Evolutionary conservation across 495 filamentous ascomycete species (phyloP).

Genomic region (Lophiostoma macrostomum): DNA sequence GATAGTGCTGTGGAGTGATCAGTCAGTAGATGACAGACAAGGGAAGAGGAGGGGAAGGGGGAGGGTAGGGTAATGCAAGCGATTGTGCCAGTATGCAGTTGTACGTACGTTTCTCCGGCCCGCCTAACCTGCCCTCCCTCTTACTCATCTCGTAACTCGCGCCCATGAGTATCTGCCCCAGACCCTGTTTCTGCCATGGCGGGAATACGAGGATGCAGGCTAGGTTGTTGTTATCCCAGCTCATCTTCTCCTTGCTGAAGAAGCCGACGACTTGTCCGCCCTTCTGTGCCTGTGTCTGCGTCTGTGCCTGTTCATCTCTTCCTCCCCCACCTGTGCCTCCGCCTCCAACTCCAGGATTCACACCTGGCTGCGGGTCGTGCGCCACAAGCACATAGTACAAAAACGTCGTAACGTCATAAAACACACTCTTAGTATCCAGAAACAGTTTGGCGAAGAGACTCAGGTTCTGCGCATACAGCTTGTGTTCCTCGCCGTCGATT

Average conservation of each 20-base stretch:
- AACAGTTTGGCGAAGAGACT: slow-evolving; percentile 97
- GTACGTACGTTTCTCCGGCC: slow-evolving; percentile 73
- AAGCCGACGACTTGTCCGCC: slow-evolving; percentile 82
- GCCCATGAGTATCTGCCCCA: slow-evolving; percentile 88
- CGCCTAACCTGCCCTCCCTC: slow-evolving; percentile 78
- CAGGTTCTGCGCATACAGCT: slow-evolving; percentile 90
- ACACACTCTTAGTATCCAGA: slow-evolving; percentile 96
- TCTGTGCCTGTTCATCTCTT: too few species aligned
- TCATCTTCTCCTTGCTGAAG: slow-evolving; percentile 97
- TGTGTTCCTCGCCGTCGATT: slow-evolving; percentile 82
- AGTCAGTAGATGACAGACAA: neutral
- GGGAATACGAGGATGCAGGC: slow-evolving; percentile 97
- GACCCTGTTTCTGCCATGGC: slow-evolving; percentile 85
- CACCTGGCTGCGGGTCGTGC: slow-evolving; percentile 47
- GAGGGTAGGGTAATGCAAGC: neutral
- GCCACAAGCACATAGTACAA: slow-evolving; percentile 87
- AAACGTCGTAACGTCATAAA: slow-evolving; percentile 93
- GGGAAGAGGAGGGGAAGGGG: too few species aligned
- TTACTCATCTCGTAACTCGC: slow-evolving; percentile 89
- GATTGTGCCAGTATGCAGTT: neutral
- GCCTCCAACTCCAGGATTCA: too few species aligned
- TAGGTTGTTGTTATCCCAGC: slow-evolving; percentile 97
- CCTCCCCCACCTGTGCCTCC: too few species aligned
- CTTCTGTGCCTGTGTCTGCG: too few species aligned
- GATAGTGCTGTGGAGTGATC: slow-evolving; percentile 55